A percentile compares a stretch with the other conserved stretches of the same genome.
Evolutionary conservation across 2,329 filamentous ascomycete genomes (phyloP).

Genomic region (Botryotinia globosa): DNA sequence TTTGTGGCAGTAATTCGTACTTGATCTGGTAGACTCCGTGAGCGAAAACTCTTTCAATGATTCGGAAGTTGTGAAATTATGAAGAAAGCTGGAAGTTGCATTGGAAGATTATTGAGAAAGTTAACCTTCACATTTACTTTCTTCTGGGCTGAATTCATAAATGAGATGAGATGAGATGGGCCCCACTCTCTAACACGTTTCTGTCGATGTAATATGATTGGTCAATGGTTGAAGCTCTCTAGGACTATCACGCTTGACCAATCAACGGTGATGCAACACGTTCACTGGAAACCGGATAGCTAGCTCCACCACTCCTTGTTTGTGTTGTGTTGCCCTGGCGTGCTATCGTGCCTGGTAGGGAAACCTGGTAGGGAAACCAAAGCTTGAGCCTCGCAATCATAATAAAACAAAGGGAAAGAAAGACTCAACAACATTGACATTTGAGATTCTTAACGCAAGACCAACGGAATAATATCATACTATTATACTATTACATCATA

Average conservation of each 20-base stretch:
- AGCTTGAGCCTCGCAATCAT: background rate
- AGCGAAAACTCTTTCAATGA: background rate
- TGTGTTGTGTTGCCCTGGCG: background rate
- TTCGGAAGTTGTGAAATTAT: background rate
- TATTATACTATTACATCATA: slow-evolving; percentile 9
- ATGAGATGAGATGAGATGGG: background rate
- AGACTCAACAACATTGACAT: background rate
- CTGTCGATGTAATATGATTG: background rate
- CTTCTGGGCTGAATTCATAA: background rate
- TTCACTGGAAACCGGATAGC: background rate
- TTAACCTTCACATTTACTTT: background rate
- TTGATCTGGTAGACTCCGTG: background rate
- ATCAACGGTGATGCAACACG: background rate
- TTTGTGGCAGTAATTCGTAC: background rate
- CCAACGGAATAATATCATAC: background rate
- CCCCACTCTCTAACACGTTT: slow-evolving; percentile 12
- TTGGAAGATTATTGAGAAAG: background rate
- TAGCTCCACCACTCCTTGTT: background rate
- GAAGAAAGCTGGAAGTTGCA: background rate
- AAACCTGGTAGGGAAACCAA: background rate
- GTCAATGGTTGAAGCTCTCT: background rate
- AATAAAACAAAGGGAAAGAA: slow-evolving; percentile 2
- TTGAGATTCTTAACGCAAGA: background rate
- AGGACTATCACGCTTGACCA: background rate
- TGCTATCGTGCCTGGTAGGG: background rate